Evolutionary conservation across 352 stramenopile species (phyloP), one percentile per base, ranked within the genome.

Genomic region (Nothophytophthora sp.): DNA sequence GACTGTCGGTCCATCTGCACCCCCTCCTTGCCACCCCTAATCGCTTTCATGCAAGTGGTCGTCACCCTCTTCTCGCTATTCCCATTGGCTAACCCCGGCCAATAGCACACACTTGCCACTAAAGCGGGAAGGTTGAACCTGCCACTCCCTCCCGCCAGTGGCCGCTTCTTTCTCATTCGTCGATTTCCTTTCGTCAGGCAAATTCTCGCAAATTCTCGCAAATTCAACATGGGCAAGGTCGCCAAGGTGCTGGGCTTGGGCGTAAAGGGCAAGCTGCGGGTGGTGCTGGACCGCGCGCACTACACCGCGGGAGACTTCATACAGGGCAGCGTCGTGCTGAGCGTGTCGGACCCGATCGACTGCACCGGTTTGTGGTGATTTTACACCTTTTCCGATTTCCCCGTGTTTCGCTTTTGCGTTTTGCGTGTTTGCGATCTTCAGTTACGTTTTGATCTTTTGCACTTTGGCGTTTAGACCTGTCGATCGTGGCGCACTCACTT

Each of bases 301-400:
- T 70, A 68, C 33, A 25, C 59, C n/a, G 44, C 64, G 2, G 64
- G 64, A 3, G 60, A 70, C 42, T 16, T 68, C 8, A 35, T 74
- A 29, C 51, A 57, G 20, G 64, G 64, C 38, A 55, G 19, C 43
- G 60, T 70, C 15, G 36, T 58, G 41, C 51, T 74, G 16, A 54
- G 48, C 34, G 55, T 74, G 13, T 38, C 42, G 0, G 56, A 70
- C 35, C 60, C 64, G 28, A 51, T 70, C 18, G 55, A 70, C 33
- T 70, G 68, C 38, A 60, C 46, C n/a, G 65, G 61, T 70, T 23
- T 22, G 61, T 47, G 1, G 2, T 44, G 13, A 16, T n/a, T 4
- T 23, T 47, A n/a, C 11, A 4, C 1, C 2, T 2, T 11, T 7
- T 19, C 28, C 8, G 6, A 19, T 5, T 35, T 35, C 16, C 10